Base-by-base conservation (phyloP, 148 eudicot genomes). In the Persicaria tinctoria region DNA sequence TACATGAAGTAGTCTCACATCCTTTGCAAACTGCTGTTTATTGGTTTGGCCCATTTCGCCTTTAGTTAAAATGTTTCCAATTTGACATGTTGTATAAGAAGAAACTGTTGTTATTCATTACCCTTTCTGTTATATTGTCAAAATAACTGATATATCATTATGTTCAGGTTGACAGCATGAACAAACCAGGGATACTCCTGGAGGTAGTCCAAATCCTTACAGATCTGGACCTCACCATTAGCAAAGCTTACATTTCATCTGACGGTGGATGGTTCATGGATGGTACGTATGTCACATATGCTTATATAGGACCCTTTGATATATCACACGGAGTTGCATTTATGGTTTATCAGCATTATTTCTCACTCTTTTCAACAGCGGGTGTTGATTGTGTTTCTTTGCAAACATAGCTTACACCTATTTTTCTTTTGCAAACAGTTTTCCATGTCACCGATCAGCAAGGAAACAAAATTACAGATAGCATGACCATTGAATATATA, bases 191-290 rank as follows among this genome's bases (percentile, higher is more conserved):
- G 48, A 90, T 90, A 74, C 87, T 93, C 71, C 83, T 93, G 72
- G 90, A 93, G 85, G 96, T 90, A 6, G 97, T 93, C 63, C 97
- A 93, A 79, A 82, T 93, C 53, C 85, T 93, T 3, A 78, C 96
- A 1, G 97, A 93, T 79, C 82, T 93, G 48, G 89, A 93, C 70
- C 90, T 93, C 72, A 75, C 78, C 76, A 90, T 93, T 73, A 90
- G 90, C 54, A 93, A 93, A 84, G 97, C 97, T 76, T 90, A 93
- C 81, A 83, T 93, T 77, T 93, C 96, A 41, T 90, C 97, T n/a
- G 97, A 93, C 76, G 97, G 97, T n/a, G 93, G 96, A 78, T 93
- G 97, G 97, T 90, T 93, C 79, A 93, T 93, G 97, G 97, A 92
- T 78, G 97, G 97, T 92, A 83, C 23, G 81, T 32, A 63, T 66